These are phyloP conservation scores for Syncephalastrum monosporum DNA, from an alignment of 371 early-diverging fungal species.

Conservation along the genomic window DNA sequence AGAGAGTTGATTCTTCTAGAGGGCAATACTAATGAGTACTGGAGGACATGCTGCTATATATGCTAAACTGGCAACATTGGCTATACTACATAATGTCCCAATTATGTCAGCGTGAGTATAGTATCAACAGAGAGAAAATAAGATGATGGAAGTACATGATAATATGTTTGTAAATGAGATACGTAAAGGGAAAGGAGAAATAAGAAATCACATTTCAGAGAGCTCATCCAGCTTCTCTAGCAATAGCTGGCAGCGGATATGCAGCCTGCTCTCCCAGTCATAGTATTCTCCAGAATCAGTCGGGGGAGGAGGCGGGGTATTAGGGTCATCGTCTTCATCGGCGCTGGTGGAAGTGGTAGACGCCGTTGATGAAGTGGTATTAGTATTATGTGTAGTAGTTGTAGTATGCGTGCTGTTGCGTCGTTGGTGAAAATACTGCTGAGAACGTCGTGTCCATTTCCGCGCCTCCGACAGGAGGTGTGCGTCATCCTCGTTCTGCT, in stretches of 20 bases:
- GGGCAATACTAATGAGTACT: no score
- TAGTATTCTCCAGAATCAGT: conserved; percentile 15
- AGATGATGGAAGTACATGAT: no score
- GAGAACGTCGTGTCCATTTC: conserved; percentile 16
- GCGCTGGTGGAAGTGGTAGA: not conserved
- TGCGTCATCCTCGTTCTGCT: conserved; percentile 1
- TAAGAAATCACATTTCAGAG: conserved; percentile 2
- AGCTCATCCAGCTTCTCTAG: conserved; percentile 28
- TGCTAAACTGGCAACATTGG: no score
- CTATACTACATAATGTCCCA: no score
- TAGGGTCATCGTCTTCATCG: not conserved
- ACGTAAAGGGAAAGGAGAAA: not conserved
- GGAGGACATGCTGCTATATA: no score
- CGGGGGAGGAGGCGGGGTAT: not conserved
- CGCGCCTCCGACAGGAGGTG: conserved; percentile 10
- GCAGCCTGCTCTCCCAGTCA: conserved; percentile 38
- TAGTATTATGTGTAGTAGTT: conserved; percentile 1
- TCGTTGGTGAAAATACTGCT: conserved; percentile 18
- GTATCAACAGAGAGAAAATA: no score
- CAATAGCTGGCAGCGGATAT: conserved; percentile 31
- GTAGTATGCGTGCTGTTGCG: conserved; percentile 1
- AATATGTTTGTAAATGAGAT: no score
- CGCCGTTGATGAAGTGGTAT: conserved; percentile 2
- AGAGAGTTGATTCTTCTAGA: no score
- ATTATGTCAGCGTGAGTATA: no score